phyloP scores from a whole-genome alignment of 768 basidiomycete species.

The Tulasnella calospora region DNA sequence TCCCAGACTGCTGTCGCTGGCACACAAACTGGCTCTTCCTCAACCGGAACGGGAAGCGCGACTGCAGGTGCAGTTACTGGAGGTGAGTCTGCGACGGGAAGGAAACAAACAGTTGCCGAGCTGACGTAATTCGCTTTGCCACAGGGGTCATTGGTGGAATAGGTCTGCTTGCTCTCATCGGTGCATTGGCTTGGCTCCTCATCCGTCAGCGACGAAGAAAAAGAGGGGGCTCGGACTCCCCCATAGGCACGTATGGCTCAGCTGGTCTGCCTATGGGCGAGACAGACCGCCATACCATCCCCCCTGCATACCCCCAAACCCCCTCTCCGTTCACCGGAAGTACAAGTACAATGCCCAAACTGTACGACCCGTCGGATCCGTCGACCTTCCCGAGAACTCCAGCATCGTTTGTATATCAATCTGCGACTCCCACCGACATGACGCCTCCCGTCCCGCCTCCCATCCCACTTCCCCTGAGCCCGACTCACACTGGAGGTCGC shows the following conservation, averaged over 20 bases:
- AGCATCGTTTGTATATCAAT: conserved; percentile 9
- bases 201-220: background rate
- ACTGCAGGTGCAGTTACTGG: conserved; percentile 15
- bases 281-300: background rate
- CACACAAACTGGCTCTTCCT: too few relatives aligned
- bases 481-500: background rate
- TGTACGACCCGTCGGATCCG: conserved; percentile 15
- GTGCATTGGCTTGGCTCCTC: background rate
- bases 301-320: background rate
- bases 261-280: background rate
- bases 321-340: background rate
- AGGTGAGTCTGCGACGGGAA: background rate
- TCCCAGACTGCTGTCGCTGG: background rate
- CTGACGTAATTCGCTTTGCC: background rate
- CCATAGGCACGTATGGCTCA: background rate
- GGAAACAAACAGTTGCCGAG: background rate
- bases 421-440: background rate
- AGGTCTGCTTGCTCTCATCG: background rate
- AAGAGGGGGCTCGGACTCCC: background rate
- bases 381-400: conserved; percentile 15
- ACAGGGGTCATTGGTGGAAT: conserved; percentile 18
- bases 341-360: background rate
- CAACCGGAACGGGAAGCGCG: background rate
- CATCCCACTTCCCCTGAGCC: background rate
- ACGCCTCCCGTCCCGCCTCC: background rate